These are phyloP conservation scores for Melanomma pulvis-pyrius DNA, from an alignment of 495 filamentous ascomycete genomes.

Conservation along the genomic window DNA sequence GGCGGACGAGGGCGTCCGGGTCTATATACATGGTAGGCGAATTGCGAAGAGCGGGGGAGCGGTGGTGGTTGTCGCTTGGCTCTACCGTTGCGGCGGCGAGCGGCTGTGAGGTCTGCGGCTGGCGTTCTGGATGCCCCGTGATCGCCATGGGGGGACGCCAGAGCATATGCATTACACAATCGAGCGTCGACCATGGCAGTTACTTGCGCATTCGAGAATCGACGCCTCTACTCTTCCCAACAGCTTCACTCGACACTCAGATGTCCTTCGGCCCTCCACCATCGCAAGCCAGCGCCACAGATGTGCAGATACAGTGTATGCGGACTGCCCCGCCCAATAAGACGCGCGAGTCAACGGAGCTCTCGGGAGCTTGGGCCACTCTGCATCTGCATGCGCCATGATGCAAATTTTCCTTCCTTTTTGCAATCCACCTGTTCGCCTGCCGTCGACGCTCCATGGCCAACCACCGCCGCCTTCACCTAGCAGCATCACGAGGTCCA, in stretches of 20 bases:
- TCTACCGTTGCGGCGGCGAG: neutral
- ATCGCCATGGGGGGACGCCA: neutral
- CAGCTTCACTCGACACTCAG: neutral
- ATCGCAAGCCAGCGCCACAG: neutral
- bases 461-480: neutral
- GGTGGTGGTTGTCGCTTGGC: constrained; percentile 12
- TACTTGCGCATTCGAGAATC: neutral
- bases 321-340: constrained; percentile 8
- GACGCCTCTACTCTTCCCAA: neutral
- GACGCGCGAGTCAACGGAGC: constrained; percentile 9
- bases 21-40: constrained; percentile 30
- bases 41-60: constrained; percentile 22
- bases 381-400: neutral
- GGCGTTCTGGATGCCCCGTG: neutral
- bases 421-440: constrained; percentile 22
- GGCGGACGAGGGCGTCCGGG: neutral
- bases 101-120: neutral
- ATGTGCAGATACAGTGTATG: too few relatives aligned
- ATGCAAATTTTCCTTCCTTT: constrained; percentile 31
- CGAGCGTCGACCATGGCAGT: neutral
- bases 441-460: constrained; percentile 2
- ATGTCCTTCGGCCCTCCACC: neutral
- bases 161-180: neutral
- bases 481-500: neutral
- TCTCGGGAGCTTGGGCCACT: constrained; percentile 21